Percentiles rank a stretch among this genome's conserved stretches.
phyloP scores from a whole-genome alignment of 1,284 basidiomycete genomes.

The Laetiporus sulphureus region DNA sequence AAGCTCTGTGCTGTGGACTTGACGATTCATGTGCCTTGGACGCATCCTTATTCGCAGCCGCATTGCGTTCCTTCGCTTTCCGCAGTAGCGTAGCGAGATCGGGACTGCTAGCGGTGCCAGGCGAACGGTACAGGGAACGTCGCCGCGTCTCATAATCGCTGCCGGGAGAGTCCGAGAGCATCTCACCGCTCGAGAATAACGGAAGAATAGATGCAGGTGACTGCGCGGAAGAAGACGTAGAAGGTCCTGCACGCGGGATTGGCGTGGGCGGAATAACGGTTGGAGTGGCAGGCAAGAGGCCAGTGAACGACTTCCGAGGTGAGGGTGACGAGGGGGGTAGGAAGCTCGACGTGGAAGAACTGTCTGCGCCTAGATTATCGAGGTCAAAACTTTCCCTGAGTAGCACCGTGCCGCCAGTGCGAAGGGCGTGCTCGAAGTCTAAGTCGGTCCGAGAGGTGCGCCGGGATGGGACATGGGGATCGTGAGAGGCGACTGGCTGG shows the following conservation, averaged over 20 bases:
- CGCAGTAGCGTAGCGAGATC: slow-evolving; percentile 80
- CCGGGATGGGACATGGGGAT: slow-evolving; percentile 33
- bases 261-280: slow-evolving; percentile 56
- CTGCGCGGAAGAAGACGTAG: slow-evolving; percentile 18
- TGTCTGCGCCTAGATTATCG: slow-evolving; percentile 47
- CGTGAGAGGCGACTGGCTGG: slow-evolving; percentile 47
- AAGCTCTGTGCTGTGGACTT: slow-evolving; percentile 20
- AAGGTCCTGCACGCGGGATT: slow-evolving; percentile 24
- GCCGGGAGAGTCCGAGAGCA: slow-evolving; percentile 61
- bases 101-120: slow-evolving; percentile 83
- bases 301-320: slow-evolving; percentile 23
- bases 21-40: slow-evolving; percentile 47
- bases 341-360: slow-evolving; percentile 26
- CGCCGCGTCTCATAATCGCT: slow-evolving; percentile 63
- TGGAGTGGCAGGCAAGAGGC: slow-evolving; percentile 36
- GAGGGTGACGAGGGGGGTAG: slow-evolving; percentile 21
- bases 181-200: slow-evolving; percentile 40
- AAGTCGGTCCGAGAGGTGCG: slow-evolving; percentile 60
- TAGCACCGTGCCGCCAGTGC: slow-evolving; percentile 54
- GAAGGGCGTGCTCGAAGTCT: slow-evolving; percentile 73
- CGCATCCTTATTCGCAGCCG: slow-evolving; percentile 35
- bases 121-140: slow-evolving; percentile 79
- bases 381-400: slow-evolving; percentile 66
- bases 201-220: slow-evolving; percentile 31
- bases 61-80: slow-evolving; percentile 67